phyloP scores from a whole-genome alignment of 495 filamentous ascomycete species.

The Talaromyces borbonicus region DNA sequence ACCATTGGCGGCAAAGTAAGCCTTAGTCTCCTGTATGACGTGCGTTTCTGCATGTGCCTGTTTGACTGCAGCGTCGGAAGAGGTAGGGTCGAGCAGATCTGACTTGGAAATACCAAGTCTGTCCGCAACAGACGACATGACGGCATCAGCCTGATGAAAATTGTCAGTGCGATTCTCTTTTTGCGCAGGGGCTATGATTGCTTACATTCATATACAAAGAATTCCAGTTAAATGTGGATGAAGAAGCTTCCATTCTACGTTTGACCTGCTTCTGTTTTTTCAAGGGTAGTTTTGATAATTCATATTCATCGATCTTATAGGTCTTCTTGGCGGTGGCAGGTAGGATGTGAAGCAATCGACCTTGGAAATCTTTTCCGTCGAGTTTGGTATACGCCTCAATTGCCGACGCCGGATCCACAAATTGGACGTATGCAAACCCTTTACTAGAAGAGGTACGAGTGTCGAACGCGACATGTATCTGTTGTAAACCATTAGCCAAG shows the following conservation, averaged over 20 bases:
- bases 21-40: slow-evolving; percentile 90
- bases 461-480: slow-evolving; percentile 79
- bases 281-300: slow-evolving; percentile 76
- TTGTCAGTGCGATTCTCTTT: slow-evolving; percentile 18
- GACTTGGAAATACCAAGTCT: slow-evolving; percentile 81
- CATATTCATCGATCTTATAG: slow-evolving; percentile 74
- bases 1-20: slow-evolving; percentile 76
- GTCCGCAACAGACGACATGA: slow-evolving; percentile 81
- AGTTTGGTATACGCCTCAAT: slow-evolving; percentile 60
- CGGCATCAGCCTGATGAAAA: slow-evolving; percentile 64
- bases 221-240: slow-evolving; percentile 88
- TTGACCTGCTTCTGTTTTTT: slow-evolving; percentile 90
- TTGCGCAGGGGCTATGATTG: slow-evolving; percentile 4
- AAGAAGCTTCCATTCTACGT: slow-evolving; percentile 66
- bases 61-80: slow-evolving; percentile 84
- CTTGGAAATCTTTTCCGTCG: slow-evolving; percentile 81
- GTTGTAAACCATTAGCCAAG: slow-evolving; percentile 25
- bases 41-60: slow-evolving; percentile 96
- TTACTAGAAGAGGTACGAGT: slow-evolving; percentile 55
- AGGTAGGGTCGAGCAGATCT: slow-evolving; percentile 87
- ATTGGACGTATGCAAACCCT: slow-evolving; percentile 85
- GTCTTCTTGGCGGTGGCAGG: slow-evolving; percentile 72
- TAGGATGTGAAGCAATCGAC: slow-evolving; percentile 81
- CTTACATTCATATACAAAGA: slow-evolving; percentile 91
- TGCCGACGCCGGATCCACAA: slow-evolving; percentile 57